A percentile compares a stretch with the other conserved stretches of the same genome.
phyloP scores from a whole-genome alignment of 2,329 filamentous ascomycete species.

The Purpureocillium takamizusanense region DNA sequence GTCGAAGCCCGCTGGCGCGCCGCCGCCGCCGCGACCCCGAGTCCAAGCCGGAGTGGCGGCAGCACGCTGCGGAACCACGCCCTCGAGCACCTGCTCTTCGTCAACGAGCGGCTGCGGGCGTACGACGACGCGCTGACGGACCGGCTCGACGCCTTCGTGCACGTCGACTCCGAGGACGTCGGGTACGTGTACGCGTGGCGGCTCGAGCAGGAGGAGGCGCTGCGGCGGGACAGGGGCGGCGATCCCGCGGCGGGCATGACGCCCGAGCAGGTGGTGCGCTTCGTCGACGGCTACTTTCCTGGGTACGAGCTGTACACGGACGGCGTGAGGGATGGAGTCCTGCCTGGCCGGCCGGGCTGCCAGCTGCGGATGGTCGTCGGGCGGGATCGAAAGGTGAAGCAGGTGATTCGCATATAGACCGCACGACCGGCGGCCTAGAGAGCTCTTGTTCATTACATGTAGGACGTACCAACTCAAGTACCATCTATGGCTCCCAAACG shows the following conservation, averaged over 20 bases:
- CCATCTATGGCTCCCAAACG: slow-evolving; percentile 1
- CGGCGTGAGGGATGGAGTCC: slow-evolving; percentile 47
- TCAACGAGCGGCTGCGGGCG: slow-evolving; percentile 38
- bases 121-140: slow-evolving; percentile 41
- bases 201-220: slow-evolving; percentile 65
- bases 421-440: not conserved
- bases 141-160: slow-evolving; percentile 44
- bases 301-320: slow-evolving; percentile 63
- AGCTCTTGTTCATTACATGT: not conserved
- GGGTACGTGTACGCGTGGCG: slow-evolving; percentile 80
- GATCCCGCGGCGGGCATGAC: slow-evolving; percentile 60
- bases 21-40: no score
- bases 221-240: slow-evolving; percentile 58
- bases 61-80: slow-evolving; percentile 39
- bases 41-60: no score
- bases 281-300: slow-evolving; percentile 63
- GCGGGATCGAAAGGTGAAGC: slow-evolving; percentile 48
- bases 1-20: slow-evolving; percentile 43
- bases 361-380: slow-evolving; percentile 56
- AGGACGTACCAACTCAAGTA: no score
- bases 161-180: slow-evolving; percentile 61
- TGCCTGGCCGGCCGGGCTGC: slow-evolving; percentile 36
- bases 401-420: slow-evolving; percentile 38
- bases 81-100: slow-evolving; percentile 38
- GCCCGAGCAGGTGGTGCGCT: slow-evolving; percentile 66